Evolutionary conservation across 2,329 filamentous ascomycete genomes (phyloP).

Genomic region (Alternaria sp.): DNA sequence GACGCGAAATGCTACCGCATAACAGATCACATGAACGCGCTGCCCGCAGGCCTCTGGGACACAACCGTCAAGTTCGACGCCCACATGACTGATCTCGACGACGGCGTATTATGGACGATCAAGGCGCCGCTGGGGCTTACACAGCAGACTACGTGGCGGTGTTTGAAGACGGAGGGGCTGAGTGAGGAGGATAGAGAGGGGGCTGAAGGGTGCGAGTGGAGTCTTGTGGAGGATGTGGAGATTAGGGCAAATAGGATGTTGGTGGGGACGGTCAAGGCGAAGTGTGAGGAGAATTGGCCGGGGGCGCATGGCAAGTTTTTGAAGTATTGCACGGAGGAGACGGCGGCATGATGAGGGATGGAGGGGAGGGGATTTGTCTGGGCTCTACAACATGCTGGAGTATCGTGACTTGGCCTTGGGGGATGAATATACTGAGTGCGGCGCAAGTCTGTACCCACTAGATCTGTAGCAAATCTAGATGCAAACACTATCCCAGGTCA

Average conservation of each 20-base stretch:
- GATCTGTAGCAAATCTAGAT: background rate
- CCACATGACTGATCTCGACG: constrained; percentile 41
- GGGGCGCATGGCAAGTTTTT: constrained; percentile 42
- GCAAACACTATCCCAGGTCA: background rate
- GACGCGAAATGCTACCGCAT: constrained; percentile 45
- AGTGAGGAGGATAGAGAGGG: constrained; percentile 15
- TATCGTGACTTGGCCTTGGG: background rate
- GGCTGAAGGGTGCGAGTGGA: constrained; percentile 34
- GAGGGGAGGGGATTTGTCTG: background rate
- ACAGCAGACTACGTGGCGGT: constrained; percentile 41
- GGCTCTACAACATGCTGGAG: background rate
- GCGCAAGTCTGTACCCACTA: background rate
- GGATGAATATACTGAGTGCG: background rate
- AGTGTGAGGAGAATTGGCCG: constrained; percentile 46
- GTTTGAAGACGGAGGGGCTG: constrained; percentile 28
- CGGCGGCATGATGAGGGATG: background rate
- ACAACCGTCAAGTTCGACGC: constrained; percentile 44
- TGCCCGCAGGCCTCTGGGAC: constrained; percentile 46
- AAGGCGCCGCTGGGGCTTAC: constrained; percentile 44
- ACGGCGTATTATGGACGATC: constrained; percentile 44
- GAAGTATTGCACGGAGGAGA: constrained; percentile 24
- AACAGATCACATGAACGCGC: constrained; percentile 46
- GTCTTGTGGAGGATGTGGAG: constrained; percentile 46
- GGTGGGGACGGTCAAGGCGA: constrained; percentile 44
- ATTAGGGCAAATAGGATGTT: constrained; percentile 43